These are phyloP conservation scores for Microdochium bolleyi DNA, from an alignment of 2,329 filamentous ascomycete species.

Conservation along the genomic window DNA sequence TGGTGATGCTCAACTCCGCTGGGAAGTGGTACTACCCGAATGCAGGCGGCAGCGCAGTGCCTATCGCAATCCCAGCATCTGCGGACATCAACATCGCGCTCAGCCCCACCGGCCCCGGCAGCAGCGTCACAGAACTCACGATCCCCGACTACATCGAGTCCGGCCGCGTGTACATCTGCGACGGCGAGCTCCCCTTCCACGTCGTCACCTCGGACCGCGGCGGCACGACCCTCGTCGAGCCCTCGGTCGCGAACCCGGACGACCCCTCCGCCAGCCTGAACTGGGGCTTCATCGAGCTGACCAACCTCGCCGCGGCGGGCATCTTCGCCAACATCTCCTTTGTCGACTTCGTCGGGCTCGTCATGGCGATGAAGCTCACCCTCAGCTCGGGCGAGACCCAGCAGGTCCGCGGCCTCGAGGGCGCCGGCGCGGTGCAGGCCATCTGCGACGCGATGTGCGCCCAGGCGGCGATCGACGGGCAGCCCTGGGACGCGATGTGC, in stretches of 20 bases:
- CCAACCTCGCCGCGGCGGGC: constrained; percentile 26
- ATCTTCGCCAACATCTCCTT: constrained; percentile 41
- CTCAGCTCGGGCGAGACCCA: constrained; percentile 26
- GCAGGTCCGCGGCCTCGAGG: constrained; percentile 28
- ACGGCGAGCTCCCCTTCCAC: constrained; percentile 30
- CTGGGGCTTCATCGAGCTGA: constrained; percentile 44
- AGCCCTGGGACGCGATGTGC: constrained; percentile 37
- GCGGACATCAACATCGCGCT: constrained; percentile 27
- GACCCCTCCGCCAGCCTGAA: constrained; percentile 34
- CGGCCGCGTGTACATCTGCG: constrained; percentile 32
- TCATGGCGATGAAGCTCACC: constrained; percentile 39
- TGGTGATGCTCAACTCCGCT: constrained; percentile 29
- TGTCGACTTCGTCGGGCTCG: constrained; percentile 42
- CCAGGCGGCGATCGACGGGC: constrained; percentile 28
- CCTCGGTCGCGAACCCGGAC: constrained; percentile 31
- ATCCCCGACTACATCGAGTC: constrained; percentile 30
- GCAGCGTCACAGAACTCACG: constrained; percentile 26
- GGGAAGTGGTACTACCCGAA: constrained; percentile 31
- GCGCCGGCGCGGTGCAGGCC: constrained; percentile 22
- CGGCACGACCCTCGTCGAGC: constrained; percentile 33
- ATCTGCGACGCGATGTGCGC: constrained; percentile 31
- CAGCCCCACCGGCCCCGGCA: constrained; percentile 20
- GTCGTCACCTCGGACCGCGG: constrained; percentile 20
- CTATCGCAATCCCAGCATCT: constrained; percentile 18
- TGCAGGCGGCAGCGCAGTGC: constrained; percentile 17